Evolutionary conservation across 768 basidiomycete species (phyloP), one percentile per base, ranked within the genome.

Genomic region (Trametes maxima): DNA sequence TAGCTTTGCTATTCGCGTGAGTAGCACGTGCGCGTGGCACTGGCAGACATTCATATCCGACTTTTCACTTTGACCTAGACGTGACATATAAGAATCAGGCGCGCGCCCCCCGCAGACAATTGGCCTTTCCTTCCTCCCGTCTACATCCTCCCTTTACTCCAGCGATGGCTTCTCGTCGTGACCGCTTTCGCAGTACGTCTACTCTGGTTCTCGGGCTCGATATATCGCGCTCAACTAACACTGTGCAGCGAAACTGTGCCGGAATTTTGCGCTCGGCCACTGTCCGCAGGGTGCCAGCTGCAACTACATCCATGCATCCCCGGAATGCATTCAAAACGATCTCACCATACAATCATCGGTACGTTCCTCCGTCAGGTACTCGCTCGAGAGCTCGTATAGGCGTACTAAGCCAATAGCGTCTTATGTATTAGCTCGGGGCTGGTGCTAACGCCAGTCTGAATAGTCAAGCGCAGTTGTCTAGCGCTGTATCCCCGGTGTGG

Each of bases 231-330:
- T 46, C 40, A 49, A 49, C 51, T 49, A 35, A 44, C 49, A 40
- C 39, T 62, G 37, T 43, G 63, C 54, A 76, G 77, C 74, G 6
- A 78, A 74, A 67, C 64, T 74, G 44, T 78, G 77, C 65, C 71
- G 77, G 43, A 73, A 77, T 68, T 72, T 73, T 40, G 62, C 69
- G 44, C 70, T 60, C 36, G 78, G 78, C 37, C 62, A 66, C 60
- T 79, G 77, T 67, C 69, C 73, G 19, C 76, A 74, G 60, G 78
- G 76, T 60, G 64, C 69, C 21, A 69, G 68, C 37, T 79, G 78
- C 69, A 77, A 68, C 37, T 79, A 77, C 68, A 37, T 78, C 36
- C 77, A 79, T 59, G 72, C 70, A 17, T 55, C 62, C 17, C 62
- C 62, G 17, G 58, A 48, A n/a, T 22, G 53, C 33, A 59, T 64